phyloP scores from a whole-genome alignment of 116 monocot genomes.

The Dioscorea cayenensis region DNA sequence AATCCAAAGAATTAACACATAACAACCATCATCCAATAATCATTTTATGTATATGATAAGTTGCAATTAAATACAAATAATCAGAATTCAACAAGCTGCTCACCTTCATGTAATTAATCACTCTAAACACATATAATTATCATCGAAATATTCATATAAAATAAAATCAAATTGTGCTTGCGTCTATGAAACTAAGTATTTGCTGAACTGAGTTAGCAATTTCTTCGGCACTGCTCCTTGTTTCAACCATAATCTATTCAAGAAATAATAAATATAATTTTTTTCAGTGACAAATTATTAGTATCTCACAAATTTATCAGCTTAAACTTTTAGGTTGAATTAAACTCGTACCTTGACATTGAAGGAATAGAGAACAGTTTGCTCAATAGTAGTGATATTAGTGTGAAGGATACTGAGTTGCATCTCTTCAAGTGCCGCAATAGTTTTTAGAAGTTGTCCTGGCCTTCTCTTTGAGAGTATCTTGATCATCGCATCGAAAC shows the following conservation, averaged over 20 bases:
- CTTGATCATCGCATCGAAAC: conserved; percentile 75
- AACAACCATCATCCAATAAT: too few relatives aligned
- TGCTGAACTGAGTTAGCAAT: conserved; percentile 57
- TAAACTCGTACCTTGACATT: conserved; percentile 53
- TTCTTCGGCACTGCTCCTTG: conserved; percentile 49
- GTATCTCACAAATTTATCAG: too few relatives aligned
- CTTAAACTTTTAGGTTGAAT: neutral
- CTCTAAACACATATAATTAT: too few relatives aligned
- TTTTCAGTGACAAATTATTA: too few relatives aligned
- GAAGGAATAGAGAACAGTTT: conserved; percentile 91
- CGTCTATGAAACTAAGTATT: conserved; percentile 16
- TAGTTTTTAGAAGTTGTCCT: conserved; percentile 62
- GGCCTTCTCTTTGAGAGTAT: conserved; percentile 58
- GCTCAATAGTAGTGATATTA: conserved; percentile 88
- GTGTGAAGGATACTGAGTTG: conserved; percentile 70
- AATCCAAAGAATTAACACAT: too few relatives aligned
- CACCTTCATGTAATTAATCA: too few relatives aligned
- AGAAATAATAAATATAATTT: neutral
- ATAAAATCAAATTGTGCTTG: neutral
- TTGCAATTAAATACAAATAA: too few relatives aligned
- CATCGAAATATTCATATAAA: neutral
- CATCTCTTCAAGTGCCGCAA: conserved; percentile 79
- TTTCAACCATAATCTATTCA: conserved; percentile 33
- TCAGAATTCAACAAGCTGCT: too few relatives aligned
- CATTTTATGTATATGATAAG: too few relatives aligned